Base-by-base conservation (phyloP, 2,329 filamentous ascomycete genomes). In the Verticillium alfalfae region DNA sequence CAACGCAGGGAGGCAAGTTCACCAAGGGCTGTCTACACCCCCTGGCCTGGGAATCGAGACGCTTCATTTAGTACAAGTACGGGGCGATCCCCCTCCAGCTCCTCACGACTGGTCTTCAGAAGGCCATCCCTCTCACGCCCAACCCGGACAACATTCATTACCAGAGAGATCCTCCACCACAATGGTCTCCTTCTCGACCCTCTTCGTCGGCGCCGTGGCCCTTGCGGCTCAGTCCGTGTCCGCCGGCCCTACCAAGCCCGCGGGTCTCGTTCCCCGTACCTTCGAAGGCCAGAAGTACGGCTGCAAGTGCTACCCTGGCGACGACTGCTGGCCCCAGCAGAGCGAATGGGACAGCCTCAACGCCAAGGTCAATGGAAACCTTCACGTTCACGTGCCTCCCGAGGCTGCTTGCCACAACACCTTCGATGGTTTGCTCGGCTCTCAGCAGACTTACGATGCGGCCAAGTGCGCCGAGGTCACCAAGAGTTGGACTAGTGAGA, bases 401-500 rank as follows among this genome's bases (percentile, higher is more conserved):
- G 73, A 69, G 2, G 68, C 71, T 1, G 63, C 67, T 10, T 78
- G 76, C 66, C 71, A 78, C 67, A 68, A 75, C 63, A 71, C 66
- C 12, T 77, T 75, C 62, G 66, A 73, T n/a, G 74, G 76, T 0
- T 73, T 73, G 2, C 66, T 76, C 18, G 75, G 75, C 18, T 70
- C 67, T 5, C 41, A 76, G 9, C 66, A 70, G 41, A 78, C 76
- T 0, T 77, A 75, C 59, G 65, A 77, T 58, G 69, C 70, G n/a
- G 70, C 68, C 12, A 65, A 70, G 57, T 78, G 76, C 59, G 68
- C 68, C 0, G 70, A 69, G 1, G 68, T 71, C 8, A 70, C 67
- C 1, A 63, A 67, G 2, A 70, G 70, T 57, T 77, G 72, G 64
- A 58, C 67, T 7, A 65, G 73, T 56, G 71, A 76, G 62, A 67